Evolutionary conservation across 1,139 yeast genomes (phyloP), one percentile per base, ranked within the genome.

Genomic region (Sugiyamaella pinicola): DNA sequence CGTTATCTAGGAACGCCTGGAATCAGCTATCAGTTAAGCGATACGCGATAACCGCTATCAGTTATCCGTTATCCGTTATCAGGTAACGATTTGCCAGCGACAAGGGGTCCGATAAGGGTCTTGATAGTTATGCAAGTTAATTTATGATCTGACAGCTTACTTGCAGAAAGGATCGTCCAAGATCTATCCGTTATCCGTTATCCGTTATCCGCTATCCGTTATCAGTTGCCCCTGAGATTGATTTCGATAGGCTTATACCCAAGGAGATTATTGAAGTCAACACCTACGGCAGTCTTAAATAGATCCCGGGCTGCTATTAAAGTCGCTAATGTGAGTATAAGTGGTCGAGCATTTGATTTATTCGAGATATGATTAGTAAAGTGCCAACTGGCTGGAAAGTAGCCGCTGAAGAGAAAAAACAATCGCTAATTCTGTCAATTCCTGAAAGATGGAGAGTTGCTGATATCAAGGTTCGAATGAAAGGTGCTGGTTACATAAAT

Each of bases 401-500:
- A 19, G 34, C 38, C 12, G 52, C 52, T 12, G 21, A 28, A 13
- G 19, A 43, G 8, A 43, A 29, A 29, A 13, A 13, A 15, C 18
- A 28, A 29, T 43, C 47, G 26, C 17, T 37, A 21, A 37, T 38
- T 29, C 34, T 3, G 24, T 17, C 15, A 13, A 52, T 49, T 44
- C 52, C 55, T 22, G 17, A 29, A 37, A 34, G 40, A 46, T 53
- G 55, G 52, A 26, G 33, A 5, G n/a, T 48, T n/a, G 24, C 29
- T 9, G 13, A 19, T 13, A 24, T 49, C n/a, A 49, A 48, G 24
- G 17, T 43, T 12, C 26, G 41, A 12, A 42, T 35, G 9, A 54
- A 54, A 21, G 52, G 39, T 10, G 52, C 50, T 3, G 37, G 37
- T 3, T 33, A 33, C 8, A 17, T 33, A n/a, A 54, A 39, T 39